Evolutionary conservation across 805 yeast species (phyloP), one percentile per base, ranked within the genome.

Genomic region (Nakazawaea anatomiae): DNA sequence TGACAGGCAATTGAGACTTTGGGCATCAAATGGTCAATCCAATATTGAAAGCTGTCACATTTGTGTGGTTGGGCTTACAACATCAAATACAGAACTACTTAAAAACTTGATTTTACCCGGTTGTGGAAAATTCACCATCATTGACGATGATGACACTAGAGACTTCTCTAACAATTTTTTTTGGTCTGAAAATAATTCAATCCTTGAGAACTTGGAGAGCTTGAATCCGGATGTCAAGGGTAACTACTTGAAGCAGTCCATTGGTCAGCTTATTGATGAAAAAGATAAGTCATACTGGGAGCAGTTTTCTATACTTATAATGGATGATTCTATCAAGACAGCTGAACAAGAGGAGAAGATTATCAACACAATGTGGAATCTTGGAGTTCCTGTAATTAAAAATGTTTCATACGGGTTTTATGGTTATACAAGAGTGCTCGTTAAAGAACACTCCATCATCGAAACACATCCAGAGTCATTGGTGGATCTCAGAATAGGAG

Each of bases 1-100:
- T 62, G 97, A 91, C 65, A 75, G 99, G 39, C 98, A 92, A 62
- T 69, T 92, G 52, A 76, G 97, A 38, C 69, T 92, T 12, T 92
- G 98, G 98, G 90, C 88, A 1, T 60, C 76, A 0, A 65, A 74
- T 9, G 99, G 97, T 3, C 99, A 92, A 60, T 52, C 64, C 4
- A 69, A 72, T 6, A 70, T 92, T 14, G 79, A 79, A 34, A 59
- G 62, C 1, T 71, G 91, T 0, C 81, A 76, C 50, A 73, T 90
- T 3, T 77, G 89, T 50, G 64, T 89, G 3, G 58, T 89, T 2
- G 79, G 80, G 43, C 81, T 82, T 5, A 71, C 80, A 1, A 60
- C 82, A 0, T 71, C 83, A 0, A 80, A 85, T 1, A 74, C 82
- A 3, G 98, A 92, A 64, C 66, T 80, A 3, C 64, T 86, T 39